Percentiles rank a stretch among this genome's conserved stretches.
These are phyloP conservation scores for Crithidia acanthocephali DNA, from an alignment of 208 protist genomes.

Conservation along the genomic window DNA sequence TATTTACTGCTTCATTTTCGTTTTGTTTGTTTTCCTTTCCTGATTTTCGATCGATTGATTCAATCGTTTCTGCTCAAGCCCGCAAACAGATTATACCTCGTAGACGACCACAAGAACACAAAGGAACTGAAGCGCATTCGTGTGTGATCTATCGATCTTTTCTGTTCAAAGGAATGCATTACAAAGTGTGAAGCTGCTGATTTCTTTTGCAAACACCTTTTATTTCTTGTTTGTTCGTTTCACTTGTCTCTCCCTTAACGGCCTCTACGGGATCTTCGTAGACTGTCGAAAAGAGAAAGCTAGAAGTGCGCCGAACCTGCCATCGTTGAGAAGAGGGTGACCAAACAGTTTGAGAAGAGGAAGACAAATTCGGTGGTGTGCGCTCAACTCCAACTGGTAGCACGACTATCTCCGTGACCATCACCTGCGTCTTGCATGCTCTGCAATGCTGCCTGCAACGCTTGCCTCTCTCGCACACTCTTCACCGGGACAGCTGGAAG, in stretches of 20 bases:
- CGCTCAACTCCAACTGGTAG: not conserved
- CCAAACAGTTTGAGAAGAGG: too few species aligned
- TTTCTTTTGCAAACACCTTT: not conserved
- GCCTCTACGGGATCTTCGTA: not conserved
- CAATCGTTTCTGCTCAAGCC: too few species aligned
- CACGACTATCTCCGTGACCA: not conserved
- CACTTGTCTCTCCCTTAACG: not conserved
- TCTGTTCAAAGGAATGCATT: not conserved
- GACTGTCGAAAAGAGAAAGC: not conserved
- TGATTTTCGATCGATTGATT: too few species aligned
- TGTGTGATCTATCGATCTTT: not conserved
- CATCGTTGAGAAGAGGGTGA: too few species aligned
- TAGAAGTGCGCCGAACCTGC: not conserved
- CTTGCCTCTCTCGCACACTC: not conserved
- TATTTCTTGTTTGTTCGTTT: not conserved
- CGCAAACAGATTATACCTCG: too few species aligned
- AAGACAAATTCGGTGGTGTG: not conserved
- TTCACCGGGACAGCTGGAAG: not conserved
- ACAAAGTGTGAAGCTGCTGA: not conserved
- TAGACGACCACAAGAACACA: too few species aligned
- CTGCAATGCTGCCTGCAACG: not conserved
- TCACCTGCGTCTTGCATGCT: conserved; percentile 8
- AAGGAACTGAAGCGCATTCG: too few species aligned
- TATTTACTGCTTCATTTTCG: not conserved
- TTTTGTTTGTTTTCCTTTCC: not conserved